phyloP scores from a whole-genome alignment of 352 stramenopile species.

The Phytophthora sp. region DNA sequence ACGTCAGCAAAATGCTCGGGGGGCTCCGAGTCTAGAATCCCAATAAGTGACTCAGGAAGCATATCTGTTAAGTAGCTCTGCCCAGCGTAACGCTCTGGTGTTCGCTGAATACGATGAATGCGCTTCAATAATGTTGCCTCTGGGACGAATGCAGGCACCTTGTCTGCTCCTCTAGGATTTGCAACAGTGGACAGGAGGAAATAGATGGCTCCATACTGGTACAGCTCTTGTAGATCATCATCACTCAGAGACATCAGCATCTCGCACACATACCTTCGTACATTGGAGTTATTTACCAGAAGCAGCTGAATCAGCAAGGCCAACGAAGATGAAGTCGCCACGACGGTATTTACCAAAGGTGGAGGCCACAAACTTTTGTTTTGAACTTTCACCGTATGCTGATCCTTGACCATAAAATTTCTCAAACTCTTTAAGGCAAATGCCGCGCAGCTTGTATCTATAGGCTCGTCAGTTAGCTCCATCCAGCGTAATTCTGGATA shows the following conservation, averaged over 20 bases:
- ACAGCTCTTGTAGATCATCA: constrained; percentile 55
- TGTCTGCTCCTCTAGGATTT: constrained; percentile 27
- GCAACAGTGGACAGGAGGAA: constrained; percentile 65
- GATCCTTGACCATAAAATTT: constrained; percentile 68
- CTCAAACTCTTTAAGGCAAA: constrained; percentile 63
- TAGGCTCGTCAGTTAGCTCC: constrained; percentile 69
- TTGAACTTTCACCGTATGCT: constrained; percentile 21
- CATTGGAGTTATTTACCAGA: constrained; percentile 57
- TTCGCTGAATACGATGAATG: constrained; percentile 68
- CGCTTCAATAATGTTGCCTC: constrained; percentile 67
- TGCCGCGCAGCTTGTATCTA: constrained; percentile 52
- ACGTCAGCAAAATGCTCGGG: constrained; percentile 72
- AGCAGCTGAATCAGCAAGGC: constrained; percentile 71
- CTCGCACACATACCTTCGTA: constrained; percentile 62
- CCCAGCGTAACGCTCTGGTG: constrained; percentile 43
- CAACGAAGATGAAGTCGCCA: constrained; percentile 54
- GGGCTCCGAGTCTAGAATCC: constrained; percentile 66
- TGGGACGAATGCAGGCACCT: constrained; percentile 50
- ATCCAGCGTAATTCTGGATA: constrained; percentile 83
- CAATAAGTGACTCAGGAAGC: constrained; percentile 75
- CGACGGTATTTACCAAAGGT: constrained; percentile 59
- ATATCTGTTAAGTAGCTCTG: constrained; percentile 79
- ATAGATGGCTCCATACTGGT: constrained; percentile 69
- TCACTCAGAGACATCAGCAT: constrained; percentile 65
- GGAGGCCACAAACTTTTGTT: constrained; percentile 57